phyloP scores from a whole-genome alignment of 2,329 filamentous ascomycete genomes.

The Dissoconium aciculare region DNA sequence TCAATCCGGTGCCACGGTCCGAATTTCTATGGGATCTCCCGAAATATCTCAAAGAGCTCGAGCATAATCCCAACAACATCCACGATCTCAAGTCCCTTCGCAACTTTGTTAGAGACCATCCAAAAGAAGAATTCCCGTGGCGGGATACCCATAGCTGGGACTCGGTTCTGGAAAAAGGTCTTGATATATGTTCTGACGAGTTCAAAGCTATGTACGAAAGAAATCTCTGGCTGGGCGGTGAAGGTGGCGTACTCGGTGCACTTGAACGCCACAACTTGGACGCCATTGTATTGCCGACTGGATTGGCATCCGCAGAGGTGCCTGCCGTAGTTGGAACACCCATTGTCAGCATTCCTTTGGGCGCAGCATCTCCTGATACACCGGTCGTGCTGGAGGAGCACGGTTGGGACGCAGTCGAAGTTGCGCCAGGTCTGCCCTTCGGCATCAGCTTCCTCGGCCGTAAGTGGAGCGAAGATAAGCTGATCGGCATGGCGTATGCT shows the following conservation, averaged over 20 bases:
- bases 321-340: constrained; percentile 45
- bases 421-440: constrained; percentile 44
- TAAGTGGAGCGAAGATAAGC: constrained; percentile 44
- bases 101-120: constrained; percentile 38
- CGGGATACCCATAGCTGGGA: constrained; percentile 47
- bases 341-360: constrained; percentile 48
- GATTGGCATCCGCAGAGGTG: constrained; percentile 31
- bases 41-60: constrained; percentile 42
- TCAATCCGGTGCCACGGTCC: constrained; percentile 41
- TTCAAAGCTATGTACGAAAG: constrained; percentile 45
- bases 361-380: no score
- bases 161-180: constrained; percentile 35
- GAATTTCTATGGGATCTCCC: constrained; percentile 47
- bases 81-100: constrained; percentile 37
- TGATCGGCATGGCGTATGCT: constrained; percentile 53
- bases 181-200: constrained; percentile 40
- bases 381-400: no score
- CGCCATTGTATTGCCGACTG: constrained; percentile 46
- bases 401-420: no score
- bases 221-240: constrained; percentile 39
- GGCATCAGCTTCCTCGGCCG: constrained; percentile 49
- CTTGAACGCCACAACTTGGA: constrained; percentile 43
- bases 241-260: constrained; percentile 47
- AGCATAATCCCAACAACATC: constrained; percentile 43
- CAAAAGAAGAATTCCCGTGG: constrained; percentile 43